phyloP scores from a whole-genome alignment of 208 protist genomes.

The Trypanosoma platydactyli region DNA sequence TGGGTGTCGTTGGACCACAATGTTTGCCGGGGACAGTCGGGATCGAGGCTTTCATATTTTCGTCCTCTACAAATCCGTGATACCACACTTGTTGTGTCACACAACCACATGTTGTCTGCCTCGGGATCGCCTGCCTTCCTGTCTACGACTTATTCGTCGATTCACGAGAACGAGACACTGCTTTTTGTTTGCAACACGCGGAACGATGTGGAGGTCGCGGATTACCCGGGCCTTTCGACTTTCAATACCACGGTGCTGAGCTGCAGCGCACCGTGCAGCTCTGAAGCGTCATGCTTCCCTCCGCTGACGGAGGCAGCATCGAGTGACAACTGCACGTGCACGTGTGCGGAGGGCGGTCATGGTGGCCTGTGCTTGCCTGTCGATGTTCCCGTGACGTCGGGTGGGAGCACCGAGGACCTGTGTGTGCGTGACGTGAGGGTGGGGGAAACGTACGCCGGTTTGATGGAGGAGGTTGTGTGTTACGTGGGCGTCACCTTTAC shows the following conservation, averaged over 20 bases:
- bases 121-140: no score
- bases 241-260: background rate
- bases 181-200: background rate
- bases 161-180: background rate
- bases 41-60: no score
- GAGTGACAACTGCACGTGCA: background rate
- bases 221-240: background rate
- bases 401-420: background rate
- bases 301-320: background rate
- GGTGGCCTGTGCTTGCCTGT: conserved; percentile 12
- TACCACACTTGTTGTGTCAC: no score
- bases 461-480: background rate
- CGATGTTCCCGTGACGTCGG: conserved; percentile 2
- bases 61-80: no score
- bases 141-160: background rate
- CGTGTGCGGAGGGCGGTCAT: conserved; percentile 4
- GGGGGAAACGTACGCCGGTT: conserved; percentile 1
- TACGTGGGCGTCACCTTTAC: conserved; percentile 17
- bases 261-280: background rate
- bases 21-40: no score
- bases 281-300: background rate
- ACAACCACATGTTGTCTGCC: no score
- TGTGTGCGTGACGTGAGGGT: conserved; percentile 14
- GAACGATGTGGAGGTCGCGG: background rate
- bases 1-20: no score